Percentiles rank a stretch among this genome's conserved stretches.
These are phyloP conservation scores for Talaromyces albobiverticillius DNA, from an alignment of 2,329 filamentous ascomycete genomes.

Conservation along the genomic window DNA sequence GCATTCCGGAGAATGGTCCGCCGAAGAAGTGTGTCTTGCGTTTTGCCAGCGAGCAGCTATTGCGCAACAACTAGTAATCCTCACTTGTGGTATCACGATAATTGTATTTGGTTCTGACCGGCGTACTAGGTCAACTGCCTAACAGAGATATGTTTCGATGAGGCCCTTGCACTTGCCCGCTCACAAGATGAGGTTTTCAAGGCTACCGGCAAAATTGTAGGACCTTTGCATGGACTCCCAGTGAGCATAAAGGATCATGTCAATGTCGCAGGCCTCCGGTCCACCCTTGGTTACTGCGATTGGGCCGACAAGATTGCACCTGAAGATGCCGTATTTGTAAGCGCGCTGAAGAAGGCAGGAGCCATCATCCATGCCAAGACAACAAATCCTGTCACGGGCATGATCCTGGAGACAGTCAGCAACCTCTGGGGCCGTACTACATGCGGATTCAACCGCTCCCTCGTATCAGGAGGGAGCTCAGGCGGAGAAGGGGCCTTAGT, in stretches of 20 bases:
- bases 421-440: slow-evolving; percentile 25
- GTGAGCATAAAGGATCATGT: slow-evolving; percentile 40
- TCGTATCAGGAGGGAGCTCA: slow-evolving; percentile 28
- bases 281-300: too few relatives aligned
- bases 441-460: slow-evolving; percentile 26
- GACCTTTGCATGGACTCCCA: slow-evolving; percentile 40
- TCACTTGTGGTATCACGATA: neutral
- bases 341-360: neutral
- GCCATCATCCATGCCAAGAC: slow-evolving; percentile 55
- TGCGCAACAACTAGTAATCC: slow-evolving; percentile 19
- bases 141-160: slow-evolving; percentile 36
- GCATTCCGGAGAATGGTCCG: slow-evolving; percentile 34
- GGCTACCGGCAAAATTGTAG: slow-evolving; percentile 26
- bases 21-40: slow-evolving; percentile 47
- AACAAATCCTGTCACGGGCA: slow-evolving; percentile 55
- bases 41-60: slow-evolving; percentile 32
- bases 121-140: slow-evolving; percentile 25
- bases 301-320: too few relatives aligned
- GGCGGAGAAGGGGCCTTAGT: slow-evolving; percentile 36
- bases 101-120: neutral
- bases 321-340: slow-evolving; percentile 58
- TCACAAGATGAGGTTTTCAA: slow-evolving; percentile 33
- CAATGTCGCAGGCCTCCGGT: too few relatives aligned
- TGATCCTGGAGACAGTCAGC: slow-evolving; percentile 52
- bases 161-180: slow-evolving; percentile 33